Percentiles rank a stretch among this genome's conserved stretches.
phyloP scores from a whole-genome alignment of 2,329 filamentous ascomycete genomes.

The Venturia oleaginea region DNA sequence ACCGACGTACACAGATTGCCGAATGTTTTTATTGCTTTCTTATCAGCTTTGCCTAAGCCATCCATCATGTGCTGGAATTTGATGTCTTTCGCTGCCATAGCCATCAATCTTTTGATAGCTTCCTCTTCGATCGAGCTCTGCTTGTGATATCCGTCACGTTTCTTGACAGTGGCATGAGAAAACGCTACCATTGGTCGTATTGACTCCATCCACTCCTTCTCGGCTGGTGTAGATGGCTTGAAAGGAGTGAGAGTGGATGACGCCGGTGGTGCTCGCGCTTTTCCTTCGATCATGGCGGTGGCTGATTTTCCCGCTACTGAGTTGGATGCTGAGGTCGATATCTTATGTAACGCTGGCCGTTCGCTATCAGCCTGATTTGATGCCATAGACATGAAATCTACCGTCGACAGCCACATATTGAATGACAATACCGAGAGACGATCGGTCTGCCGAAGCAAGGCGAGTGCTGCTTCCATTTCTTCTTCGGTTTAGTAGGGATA shows the following conservation, averaged over 20 bases:
- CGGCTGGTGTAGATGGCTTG: neutral
- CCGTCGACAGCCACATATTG: constrained; percentile 19
- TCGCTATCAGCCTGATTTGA: neutral
- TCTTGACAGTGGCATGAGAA: neutral
- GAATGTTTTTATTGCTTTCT: neutral
- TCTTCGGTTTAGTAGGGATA: constrained; percentile 23
- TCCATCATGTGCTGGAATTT: neutral
- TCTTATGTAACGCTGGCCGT: neutral
- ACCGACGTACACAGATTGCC: neutral
- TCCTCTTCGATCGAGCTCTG: neutral
- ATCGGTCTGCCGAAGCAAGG: constrained; percentile 17
- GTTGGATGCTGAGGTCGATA: neutral
- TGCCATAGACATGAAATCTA: constrained; percentile 14
- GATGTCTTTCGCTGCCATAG: neutral
- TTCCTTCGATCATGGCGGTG: neutral
- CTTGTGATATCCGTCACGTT: neutral
- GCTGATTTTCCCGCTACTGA: neutral
- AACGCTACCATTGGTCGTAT: neutral
- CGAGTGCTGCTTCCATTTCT: constrained; percentile 21
- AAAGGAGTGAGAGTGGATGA: neutral
- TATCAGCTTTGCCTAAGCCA: neutral
- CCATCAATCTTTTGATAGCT: neutral
- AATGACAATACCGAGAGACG: neutral
- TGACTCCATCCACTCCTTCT: neutral
- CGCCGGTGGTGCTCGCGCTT: neutral